A percentile compares a stretch with the other conserved stretches of the same genome.
phyloP scores from a whole-genome alignment of 225 moss, liverwort and hornwort species.

The Bryoerythrophyllum caledonicum region DNA sequence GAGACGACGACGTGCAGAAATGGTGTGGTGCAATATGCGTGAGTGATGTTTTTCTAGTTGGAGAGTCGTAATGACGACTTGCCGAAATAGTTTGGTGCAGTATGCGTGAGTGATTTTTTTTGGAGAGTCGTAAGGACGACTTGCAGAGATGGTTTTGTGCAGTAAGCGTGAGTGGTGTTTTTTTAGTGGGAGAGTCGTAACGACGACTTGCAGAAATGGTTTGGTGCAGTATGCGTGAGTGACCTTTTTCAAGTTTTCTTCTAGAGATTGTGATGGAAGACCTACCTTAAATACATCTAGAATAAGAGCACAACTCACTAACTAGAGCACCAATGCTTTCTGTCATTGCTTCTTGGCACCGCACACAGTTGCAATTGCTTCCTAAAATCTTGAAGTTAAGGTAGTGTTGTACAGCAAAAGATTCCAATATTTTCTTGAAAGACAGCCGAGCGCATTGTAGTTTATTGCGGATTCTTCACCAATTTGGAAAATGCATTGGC shows the following conservation, averaged over 20 bases:
- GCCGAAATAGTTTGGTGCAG: too few relatives aligned
- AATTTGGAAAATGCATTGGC: background rate
- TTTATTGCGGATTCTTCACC: background rate
- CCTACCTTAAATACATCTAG: background rate
- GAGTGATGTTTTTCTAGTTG: too few relatives aligned
- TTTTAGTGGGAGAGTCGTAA: background rate
- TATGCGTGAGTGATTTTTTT: too few relatives aligned
- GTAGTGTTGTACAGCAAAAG: background rate
- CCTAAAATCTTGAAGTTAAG: background rate
- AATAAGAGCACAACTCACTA: background rate
- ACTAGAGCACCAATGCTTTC: background rate
- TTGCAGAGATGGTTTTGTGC: too few relatives aligned
- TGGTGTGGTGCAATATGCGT: too few relatives aligned
- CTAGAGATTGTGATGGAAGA: background rate
- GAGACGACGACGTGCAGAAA: too few relatives aligned
- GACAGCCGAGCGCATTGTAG: background rate
- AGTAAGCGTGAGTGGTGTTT: background rate
- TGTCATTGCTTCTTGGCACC: background rate
- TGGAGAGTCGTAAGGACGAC: too few relatives aligned
- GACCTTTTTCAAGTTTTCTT: background rate
- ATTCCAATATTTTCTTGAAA: background rate
- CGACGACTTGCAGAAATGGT: background rate
- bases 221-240: background rate
- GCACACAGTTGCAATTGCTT: background rate
- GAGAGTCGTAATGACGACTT: too few relatives aligned